These are phyloP conservation scores for Physcomitrium patens DNA, from an alignment of 225 moss, liverwort and hornwort species.

Conservation along the genomic window DNA sequence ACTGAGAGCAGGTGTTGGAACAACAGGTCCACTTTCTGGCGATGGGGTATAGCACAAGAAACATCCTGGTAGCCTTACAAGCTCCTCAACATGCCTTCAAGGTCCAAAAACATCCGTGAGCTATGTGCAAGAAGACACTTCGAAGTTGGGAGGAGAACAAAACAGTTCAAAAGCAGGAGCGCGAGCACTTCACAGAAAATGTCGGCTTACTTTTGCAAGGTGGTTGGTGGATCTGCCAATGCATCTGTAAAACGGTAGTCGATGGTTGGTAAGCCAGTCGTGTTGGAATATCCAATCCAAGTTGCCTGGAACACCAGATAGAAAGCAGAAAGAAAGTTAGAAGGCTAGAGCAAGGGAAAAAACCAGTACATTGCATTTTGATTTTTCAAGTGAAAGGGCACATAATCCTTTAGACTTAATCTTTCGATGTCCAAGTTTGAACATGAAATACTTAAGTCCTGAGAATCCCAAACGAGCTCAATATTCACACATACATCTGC, in stretches of 20 bases:
- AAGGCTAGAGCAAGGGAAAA: constrained; percentile 4
- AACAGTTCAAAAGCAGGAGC: not conserved
- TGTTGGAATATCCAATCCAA: constrained; percentile 99
- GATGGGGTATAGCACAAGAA: constrained; percentile 99
- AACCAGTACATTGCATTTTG: constrained; percentile 12
- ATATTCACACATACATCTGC: not conserved
- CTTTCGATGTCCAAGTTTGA: not conserved
- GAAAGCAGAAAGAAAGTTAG: constrained; percentile 11
- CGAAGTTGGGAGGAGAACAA: not conserved
- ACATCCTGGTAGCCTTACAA: constrained; percentile 84
- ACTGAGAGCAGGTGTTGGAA: constrained; percentile 75
- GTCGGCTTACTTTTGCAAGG: constrained; percentile 81
- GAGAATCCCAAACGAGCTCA: not conserved
- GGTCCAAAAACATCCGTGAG: constrained; percentile 22
- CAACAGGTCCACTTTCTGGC: constrained; percentile 92
- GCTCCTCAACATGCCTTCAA: constrained; percentile 94
- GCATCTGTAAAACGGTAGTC: constrained; percentile 97
- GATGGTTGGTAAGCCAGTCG: constrained; percentile 88
- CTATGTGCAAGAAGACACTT: not conserved
- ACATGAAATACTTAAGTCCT: constrained; percentile 1
- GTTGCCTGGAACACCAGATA: constrained; percentile 64
- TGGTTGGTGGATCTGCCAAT: constrained; percentile 88
- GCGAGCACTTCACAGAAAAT: constrained; percentile 6
- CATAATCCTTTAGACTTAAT: not conserved
- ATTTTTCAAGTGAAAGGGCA: not conserved